phyloP scores from a whole-genome alignment of 2,329 filamentous ascomycete genomes.

The Achaetomium macrosporum region DNA sequence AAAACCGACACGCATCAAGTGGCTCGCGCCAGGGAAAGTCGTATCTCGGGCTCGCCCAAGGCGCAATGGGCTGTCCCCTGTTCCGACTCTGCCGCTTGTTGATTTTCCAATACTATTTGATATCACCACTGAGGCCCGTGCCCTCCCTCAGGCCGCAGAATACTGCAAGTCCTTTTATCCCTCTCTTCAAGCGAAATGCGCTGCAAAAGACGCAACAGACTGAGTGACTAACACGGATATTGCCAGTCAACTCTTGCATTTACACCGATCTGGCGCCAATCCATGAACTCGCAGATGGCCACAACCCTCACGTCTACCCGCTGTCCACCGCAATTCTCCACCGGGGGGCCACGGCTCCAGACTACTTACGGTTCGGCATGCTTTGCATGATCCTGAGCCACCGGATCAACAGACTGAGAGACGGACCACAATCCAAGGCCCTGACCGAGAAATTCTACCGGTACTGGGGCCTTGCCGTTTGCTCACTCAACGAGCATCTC shows the following conservation, averaged over 20 bases:
- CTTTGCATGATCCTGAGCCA: conserved; percentile 27
- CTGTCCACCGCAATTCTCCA: neutral
- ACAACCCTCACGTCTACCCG: conserved; percentile 2
- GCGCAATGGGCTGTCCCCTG: neutral
- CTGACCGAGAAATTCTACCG: conserved; percentile 27
- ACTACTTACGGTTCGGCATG: conserved; percentile 3
- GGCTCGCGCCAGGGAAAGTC: conserved; percentile 4
- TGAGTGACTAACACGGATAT: neutral
- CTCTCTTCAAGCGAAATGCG: neutral
- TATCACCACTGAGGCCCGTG: neutral
- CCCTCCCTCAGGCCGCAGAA: neutral
- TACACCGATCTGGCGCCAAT: conserved; percentile 3
- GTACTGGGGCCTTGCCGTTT: conserved; percentile 29
- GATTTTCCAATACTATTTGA: neutral
- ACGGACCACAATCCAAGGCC: conserved; percentile 5
- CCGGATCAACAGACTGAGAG: conserved; percentile 28
- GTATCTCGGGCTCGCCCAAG: neutral
- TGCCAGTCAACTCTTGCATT: conserved; percentile 4
- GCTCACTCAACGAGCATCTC: conserved; percentile 29
- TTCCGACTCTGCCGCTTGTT: neutral
- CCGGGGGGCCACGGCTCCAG: neutral
- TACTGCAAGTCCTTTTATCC: conserved; percentile 3
- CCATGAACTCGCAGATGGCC: neutral
- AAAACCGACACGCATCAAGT: conserved; percentile 4
- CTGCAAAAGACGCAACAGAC: neutral